Percentiles rank a stretch among this genome's conserved stretches.
Evolutionary conservation across 2,329 filamentous ascomycete species (phyloP).

Genomic region (Fusarium euwallaceae): DNA sequence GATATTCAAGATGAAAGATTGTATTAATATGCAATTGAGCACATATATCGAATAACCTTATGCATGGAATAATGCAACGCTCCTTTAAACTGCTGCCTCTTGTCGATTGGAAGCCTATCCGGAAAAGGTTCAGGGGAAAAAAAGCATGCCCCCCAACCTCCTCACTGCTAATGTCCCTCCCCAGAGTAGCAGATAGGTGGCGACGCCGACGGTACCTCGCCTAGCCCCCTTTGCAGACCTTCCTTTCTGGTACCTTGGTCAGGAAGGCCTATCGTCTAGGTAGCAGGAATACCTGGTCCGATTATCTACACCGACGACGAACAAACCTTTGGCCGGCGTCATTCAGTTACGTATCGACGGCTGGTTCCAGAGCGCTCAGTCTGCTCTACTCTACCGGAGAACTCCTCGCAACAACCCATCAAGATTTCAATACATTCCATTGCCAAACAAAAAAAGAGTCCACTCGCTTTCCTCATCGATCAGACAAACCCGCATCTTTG

Average conservation of each 20-base stretch:
- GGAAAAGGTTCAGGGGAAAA: slow-evolving; percentile 23
- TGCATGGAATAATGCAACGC: not conserved
- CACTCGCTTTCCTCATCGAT: not conserved
- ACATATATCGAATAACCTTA: not conserved
- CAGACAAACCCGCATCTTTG: not conserved
- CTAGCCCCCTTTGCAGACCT: no score
- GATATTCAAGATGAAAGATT: not conserved
- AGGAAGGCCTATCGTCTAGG: slow-evolving; percentile 1
- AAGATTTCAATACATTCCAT: slow-evolving; percentile 11
- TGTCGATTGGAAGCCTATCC: slow-evolving; percentile 7
- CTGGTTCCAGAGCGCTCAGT: not conserved
- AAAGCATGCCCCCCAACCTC: slow-evolving; percentile 25
- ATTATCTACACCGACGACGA: slow-evolving; percentile 10
- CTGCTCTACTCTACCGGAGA: not conserved
- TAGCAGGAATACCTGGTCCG: slow-evolving; percentile 13
- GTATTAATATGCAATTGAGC: not conserved
- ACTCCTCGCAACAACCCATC: slow-evolving; percentile 21
- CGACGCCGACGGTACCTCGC: slow-evolving; percentile 2
- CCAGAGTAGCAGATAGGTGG: not conserved
- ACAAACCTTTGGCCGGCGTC: slow-evolving; percentile 18
- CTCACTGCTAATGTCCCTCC: slow-evolving; percentile 8
- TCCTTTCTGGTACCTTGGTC: not conserved
- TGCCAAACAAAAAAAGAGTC: not conserved
- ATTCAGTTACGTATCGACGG: slow-evolving; percentile 16
- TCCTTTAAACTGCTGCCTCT: not conserved